These are phyloP conservation scores for Cladophialophora carrionii DNA, from an alignment of 2,329 filamentous ascomycete species.

Conservation along the genomic window DNA sequence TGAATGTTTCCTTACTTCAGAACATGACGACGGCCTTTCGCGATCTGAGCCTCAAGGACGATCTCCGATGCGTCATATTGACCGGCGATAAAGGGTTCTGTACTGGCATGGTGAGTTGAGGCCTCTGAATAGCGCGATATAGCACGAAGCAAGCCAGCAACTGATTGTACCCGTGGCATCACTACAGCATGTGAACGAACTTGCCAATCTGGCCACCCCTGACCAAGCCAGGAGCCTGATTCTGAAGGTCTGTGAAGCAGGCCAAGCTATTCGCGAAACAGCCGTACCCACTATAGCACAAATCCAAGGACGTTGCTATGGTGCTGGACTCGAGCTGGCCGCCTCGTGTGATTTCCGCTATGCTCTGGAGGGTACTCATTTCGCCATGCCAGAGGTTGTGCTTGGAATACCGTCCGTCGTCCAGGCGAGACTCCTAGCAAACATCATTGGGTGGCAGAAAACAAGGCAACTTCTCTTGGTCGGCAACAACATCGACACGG, in stretches of 20 bases:
- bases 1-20: conserved; percentile 4
- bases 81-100: conserved; percentile 13
- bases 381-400: conserved; percentile 36
- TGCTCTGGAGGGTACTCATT: conserved; percentile 21
- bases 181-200: background rate
- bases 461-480: conserved; percentile 33
- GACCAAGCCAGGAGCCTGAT: conserved; percentile 46
- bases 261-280: conserved; percentile 23
- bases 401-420: conserved; percentile 36
- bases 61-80: conserved; percentile 15
- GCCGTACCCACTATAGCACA: conserved; percentile 15
- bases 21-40: conserved; percentile 1
- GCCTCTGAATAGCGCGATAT: background rate
- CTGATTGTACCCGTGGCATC: background rate
- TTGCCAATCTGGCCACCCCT: conserved; percentile 33
- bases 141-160: background rate
- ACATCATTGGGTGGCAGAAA: conserved; percentile 37
- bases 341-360: conserved; percentile 37
- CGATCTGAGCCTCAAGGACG: conserved; percentile 3
- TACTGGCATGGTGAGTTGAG: conserved; percentile 12
- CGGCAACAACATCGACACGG: conserved; percentile 17
- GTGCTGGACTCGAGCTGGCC: conserved; percentile 32
- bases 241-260: conserved; percentile 33
- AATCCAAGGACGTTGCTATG: conserved; percentile 18
- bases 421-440: conserved; percentile 33